phyloP scores from a whole-genome alignment of 2,329 filamentous ascomycete species.

The Xylaria digitata region DNA sequence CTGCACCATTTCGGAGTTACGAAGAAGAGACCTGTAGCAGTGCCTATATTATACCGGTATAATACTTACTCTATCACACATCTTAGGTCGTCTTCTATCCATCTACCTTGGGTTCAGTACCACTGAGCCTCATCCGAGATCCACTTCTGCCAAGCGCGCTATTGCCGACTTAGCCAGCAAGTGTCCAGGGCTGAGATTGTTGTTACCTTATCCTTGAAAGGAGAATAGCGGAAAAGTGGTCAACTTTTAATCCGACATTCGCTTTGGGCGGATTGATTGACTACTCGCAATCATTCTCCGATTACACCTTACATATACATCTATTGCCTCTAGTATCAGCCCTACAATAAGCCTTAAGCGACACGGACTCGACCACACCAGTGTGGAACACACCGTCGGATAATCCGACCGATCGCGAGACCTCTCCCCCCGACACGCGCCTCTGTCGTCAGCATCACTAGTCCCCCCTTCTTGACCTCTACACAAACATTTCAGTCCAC shows the following conservation, averaged over 20 bases:
- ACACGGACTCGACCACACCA: slow-evolving; percentile 23
- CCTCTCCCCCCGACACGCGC: slow-evolving; percentile 25
- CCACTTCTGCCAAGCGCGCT: slow-evolving; percentile 36
- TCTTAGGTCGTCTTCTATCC: no score
- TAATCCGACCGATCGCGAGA: slow-evolving; percentile 18
- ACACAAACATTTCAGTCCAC: slow-evolving; percentile 15
- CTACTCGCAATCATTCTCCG: slow-evolving; percentile 9
- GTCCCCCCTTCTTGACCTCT: slow-evolving; percentile 1
- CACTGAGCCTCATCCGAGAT: slow-evolving; percentile 21
- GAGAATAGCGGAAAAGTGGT: slow-evolving; percentile 37
- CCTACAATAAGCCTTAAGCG: slow-evolving; percentile 1
- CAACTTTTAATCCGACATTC: slow-evolving; percentile 33
- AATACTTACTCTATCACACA: no score
- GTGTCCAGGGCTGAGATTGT: slow-evolving; percentile 28
- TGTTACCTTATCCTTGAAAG: slow-evolving; percentile 33
- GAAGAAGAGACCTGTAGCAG: no score
- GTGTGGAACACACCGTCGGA: slow-evolving; percentile 19
- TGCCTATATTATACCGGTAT: no score
- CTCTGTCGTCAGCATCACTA: slow-evolving; percentile 17
- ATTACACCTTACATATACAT: slow-evolving; percentile 1
- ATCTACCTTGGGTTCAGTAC: no score
- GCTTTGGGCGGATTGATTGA: slow-evolving; percentile 15
- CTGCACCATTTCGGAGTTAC: no score
- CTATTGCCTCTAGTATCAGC: not conserved
- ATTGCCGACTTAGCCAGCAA: slow-evolving; percentile 34